phyloP scores from a whole-genome alignment of 176 grass and related monocot species.

The Stipa capillata region DNA sequence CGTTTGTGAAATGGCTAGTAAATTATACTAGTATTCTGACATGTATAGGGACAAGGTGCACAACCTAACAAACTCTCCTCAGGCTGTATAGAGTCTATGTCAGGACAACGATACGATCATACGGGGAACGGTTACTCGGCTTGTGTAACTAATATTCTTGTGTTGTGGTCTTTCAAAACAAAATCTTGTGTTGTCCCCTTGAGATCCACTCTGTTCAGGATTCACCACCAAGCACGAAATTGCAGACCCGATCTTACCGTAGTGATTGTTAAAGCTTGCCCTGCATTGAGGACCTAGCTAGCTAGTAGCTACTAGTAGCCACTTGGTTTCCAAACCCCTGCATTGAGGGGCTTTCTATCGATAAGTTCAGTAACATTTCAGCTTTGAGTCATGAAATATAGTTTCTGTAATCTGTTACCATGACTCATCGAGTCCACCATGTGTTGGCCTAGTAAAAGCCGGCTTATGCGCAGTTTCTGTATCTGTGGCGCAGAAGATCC shows the following conservation, averaged over 20 bases:
- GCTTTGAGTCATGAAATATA: not conserved
- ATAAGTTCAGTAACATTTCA: not conserved
- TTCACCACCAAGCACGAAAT: not conserved
- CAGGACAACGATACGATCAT: not conserved
- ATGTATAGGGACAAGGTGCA: not conserved
- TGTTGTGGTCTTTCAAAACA: not conserved
- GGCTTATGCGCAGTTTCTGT: not conserved
- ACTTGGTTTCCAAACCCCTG: not conserved
- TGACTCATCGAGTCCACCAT: too few relatives aligned
- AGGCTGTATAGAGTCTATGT: not conserved
- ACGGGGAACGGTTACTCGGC: not conserved
- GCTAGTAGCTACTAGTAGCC: not conserved
- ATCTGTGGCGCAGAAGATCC: not conserved
- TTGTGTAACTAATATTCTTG: not conserved
- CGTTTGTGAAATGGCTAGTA: not conserved
- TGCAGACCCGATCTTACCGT: not conserved
- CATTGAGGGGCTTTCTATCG: not conserved
- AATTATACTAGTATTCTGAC: not conserved
- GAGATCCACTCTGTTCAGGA: not conserved
- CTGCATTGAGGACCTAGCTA: not conserved
- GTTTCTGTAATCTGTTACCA: not conserved
- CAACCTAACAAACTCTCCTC: slow-evolving; percentile 13
- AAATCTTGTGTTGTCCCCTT: slow-evolving; percentile 14
- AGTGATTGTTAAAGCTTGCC: not conserved
- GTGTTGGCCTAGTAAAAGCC: not conserved